These are phyloP conservation scores for Pseudogymnoascus sp. DNA, from an alignment of 2,329 filamentous ascomycete genomes.

Conservation along the genomic window DNA sequence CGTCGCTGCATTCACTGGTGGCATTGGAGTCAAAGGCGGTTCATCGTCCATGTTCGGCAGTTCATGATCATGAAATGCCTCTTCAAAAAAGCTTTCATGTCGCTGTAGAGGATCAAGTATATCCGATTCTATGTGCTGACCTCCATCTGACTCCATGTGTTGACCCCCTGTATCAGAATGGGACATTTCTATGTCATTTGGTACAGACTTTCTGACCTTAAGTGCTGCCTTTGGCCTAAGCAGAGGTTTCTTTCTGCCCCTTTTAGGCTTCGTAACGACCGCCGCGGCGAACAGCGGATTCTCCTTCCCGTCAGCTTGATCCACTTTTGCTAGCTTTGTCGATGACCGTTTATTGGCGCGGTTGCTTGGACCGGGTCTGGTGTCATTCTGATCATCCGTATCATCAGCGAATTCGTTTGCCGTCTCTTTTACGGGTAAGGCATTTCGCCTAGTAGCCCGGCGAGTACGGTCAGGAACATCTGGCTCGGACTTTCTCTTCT, in stretches of 20 bases:
- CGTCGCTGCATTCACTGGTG: background rate
- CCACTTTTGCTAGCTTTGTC: background rate
- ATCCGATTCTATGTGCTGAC: background rate
- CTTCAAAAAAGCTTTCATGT: background rate
- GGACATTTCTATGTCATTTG: no score
- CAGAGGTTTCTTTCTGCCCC: background rate
- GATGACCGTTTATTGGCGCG: background rate
- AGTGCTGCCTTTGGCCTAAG: background rate
- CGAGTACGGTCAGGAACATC: background rate
- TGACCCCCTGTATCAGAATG: background rate
- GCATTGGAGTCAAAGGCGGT: background rate
- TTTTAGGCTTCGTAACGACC: background rate
- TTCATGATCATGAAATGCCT: conserved; percentile 6
- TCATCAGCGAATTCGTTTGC: background rate
- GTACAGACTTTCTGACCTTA: background rate
- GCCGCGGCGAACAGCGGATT: background rate
- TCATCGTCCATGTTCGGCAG: background rate
- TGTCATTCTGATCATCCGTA: background rate
- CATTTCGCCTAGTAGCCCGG: background rate
- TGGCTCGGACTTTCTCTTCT: background rate
- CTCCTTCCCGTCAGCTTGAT: background rate
- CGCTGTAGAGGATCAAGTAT: background rate
- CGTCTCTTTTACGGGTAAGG: background rate
- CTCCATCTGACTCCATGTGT: background rate
- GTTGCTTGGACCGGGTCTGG: background rate